Percentiles rank a stretch among this genome's conserved stretches.
These are phyloP conservation scores for Ophiostoma sp. DNA, from an alignment of 2,329 filamentous ascomycete species.

Conservation along the genomic window DNA sequence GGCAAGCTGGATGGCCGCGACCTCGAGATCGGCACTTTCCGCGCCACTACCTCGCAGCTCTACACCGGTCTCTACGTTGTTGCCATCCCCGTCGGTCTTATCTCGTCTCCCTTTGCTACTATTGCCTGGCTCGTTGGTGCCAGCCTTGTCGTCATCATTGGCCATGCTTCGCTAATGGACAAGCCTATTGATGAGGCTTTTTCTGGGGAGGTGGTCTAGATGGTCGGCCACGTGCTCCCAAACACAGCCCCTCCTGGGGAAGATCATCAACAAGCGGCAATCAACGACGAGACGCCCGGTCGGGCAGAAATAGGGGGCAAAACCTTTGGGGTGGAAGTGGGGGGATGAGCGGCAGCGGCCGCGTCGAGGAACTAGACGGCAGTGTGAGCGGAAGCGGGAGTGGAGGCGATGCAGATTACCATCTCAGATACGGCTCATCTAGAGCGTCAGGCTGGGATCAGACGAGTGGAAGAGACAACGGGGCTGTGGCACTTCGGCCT, in stretches of 20 bases:
- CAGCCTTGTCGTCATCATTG: conserved; percentile 85
- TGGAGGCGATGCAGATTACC: conserved; percentile 39
- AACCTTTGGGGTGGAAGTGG: conserved; percentile 38
- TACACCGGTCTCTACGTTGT: conserved; percentile 84
- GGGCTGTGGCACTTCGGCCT: conserved; percentile 25
- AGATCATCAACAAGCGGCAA: conserved; percentile 70
- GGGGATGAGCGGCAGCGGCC: neutral
- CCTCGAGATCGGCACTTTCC: conserved; percentile 75
- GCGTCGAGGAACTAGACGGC: conserved; percentile 65
- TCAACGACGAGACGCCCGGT: conserved; percentile 54
- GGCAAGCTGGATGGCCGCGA: conserved; percentile 85
- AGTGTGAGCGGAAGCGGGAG: conserved; percentile 47
- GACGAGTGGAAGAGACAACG: conserved; percentile 32
- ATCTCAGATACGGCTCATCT: conserved; percentile 19
- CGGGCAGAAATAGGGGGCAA: conserved; percentile 23
- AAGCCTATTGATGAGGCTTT: conserved; percentile 99
- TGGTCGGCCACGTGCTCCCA: conserved; percentile 99
- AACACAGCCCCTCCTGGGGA: conserved; percentile 92
- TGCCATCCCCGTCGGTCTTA: conserved; percentile 76
- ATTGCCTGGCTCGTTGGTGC: conserved; percentile 95
- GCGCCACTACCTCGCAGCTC: conserved; percentile 84
- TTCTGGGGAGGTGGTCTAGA: conserved; percentile 99
- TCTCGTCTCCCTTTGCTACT: conserved; percentile 77
- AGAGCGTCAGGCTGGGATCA: conserved; percentile 49
- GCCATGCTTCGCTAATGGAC: conserved; percentile 92